These are phyloP conservation scores for Cicer bijugum DNA, from an alignment of 306 rosid genomes.

Conservation along the genomic window DNA sequence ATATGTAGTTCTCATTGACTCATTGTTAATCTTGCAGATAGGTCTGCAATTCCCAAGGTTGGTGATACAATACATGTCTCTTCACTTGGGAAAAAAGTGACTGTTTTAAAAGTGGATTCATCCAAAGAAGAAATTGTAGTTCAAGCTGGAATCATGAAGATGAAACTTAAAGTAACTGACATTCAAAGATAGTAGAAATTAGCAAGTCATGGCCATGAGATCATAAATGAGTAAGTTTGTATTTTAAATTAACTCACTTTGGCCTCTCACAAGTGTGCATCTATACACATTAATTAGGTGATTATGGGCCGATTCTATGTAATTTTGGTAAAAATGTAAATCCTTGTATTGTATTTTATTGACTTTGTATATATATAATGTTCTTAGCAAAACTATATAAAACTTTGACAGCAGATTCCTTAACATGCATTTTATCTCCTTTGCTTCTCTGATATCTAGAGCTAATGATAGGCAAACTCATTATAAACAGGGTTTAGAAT, in stretches of 20 bases:
- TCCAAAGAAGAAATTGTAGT: conserved; percentile 78
- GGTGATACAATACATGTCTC: conserved; percentile 72
- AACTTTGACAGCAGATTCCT: not conserved
- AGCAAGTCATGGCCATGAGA: conserved; percentile 31
- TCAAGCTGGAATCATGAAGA: conserved; percentile 83
- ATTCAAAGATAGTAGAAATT: conserved; percentile 53
- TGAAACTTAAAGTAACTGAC: conserved; percentile 74
- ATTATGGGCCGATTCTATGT: not conserved
- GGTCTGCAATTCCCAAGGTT: conserved; percentile 65
- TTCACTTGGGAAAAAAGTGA: conserved; percentile 74
- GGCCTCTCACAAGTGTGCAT: too few species aligned
- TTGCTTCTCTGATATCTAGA: not conserved
- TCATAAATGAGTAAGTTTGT: conserved; percentile 28
- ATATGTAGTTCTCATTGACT: conserved; percentile 34
- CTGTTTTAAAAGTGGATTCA: conserved; percentile 68
- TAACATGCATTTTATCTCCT: not conserved
- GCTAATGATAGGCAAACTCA: not conserved
- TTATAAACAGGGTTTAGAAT: too few species aligned
- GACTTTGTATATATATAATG: not conserved
- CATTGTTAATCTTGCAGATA: conserved; percentile 57
- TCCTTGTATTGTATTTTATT: not conserved
- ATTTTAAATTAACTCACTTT: too few species aligned
- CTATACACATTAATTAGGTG: not conserved
- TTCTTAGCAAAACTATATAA: not conserved
- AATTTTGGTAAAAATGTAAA: not conserved